phyloP scores from a whole-genome alignment of 1,139 yeast genomes.

The Geotrichum reessii region DNA sequence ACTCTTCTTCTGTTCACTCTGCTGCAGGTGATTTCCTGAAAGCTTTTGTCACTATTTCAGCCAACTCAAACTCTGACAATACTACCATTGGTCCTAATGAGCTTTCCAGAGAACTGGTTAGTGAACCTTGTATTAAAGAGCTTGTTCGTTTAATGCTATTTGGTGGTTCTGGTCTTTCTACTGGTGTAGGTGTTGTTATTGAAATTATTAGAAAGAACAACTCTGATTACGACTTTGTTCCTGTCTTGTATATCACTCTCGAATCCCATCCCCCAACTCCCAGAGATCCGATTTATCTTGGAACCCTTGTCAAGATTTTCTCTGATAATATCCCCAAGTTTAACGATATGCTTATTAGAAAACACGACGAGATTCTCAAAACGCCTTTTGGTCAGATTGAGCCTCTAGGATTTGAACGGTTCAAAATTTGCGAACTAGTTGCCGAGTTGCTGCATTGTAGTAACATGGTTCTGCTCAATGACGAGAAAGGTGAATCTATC shows the following conservation, averaged over 20 bases:
- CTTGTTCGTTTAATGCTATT: conserved; percentile 77
- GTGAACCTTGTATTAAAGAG: conserved; percentile 58
- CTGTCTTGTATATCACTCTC: conserved; percentile 77
- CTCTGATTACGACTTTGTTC: conserved; percentile 89
- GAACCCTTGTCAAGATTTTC: conserved; percentile 76
- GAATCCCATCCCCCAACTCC: conserved; percentile 94
- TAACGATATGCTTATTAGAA: conserved; percentile 46
- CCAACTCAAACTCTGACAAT: conserved; percentile 77
- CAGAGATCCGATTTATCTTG: conserved; percentile 90
- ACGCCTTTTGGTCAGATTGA: conserved; percentile 74
- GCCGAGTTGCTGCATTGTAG: conserved; percentile 96
- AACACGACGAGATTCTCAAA: conserved; percentile 40
- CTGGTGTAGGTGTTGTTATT: conserved; percentile 93
- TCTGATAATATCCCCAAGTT: conserved; percentile 70
- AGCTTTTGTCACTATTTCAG: conserved; percentile 88
- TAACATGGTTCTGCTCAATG: conserved; percentile 89
- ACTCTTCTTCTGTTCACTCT: conserved; percentile 66
- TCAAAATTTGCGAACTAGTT: conserved; percentile 87
- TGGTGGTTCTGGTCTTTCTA: conserved; percentile 89
- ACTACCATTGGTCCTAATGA: conserved; percentile 96
- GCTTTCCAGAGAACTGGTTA: conserved; percentile 81
- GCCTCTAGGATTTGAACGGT: conserved; percentile 92
- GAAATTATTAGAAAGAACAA: conserved; percentile 93
- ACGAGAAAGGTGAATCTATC: conserved; percentile 72
- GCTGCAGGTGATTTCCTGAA: conserved; percentile 94